These are phyloP conservation scores for Ophiostoma tasmaniense DNA, from an alignment of 2,329 filamentous ascomycete species.

Conservation along the genomic window DNA sequence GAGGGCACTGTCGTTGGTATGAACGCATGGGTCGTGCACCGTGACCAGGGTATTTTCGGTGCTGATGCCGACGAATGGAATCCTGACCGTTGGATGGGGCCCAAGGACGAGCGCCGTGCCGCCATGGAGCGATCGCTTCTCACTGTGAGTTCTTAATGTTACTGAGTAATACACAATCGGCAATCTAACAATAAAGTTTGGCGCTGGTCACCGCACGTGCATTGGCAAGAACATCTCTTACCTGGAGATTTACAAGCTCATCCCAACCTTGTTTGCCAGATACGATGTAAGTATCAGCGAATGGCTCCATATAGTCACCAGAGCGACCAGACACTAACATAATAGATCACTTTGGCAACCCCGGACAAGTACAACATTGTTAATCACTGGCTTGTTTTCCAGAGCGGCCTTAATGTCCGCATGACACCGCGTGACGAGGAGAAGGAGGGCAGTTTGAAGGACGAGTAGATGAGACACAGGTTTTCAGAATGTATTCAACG, in stretches of 20 bases:
- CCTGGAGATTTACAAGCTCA: slow-evolving; percentile 31
- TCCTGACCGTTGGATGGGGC: slow-evolving; percentile 41
- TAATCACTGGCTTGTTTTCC: neutral
- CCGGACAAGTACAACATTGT: neutral
- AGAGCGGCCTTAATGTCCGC: neutral
- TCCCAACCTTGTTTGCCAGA: slow-evolving; percentile 31
- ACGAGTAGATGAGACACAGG: neutral
- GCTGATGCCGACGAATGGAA: slow-evolving; percentile 36
- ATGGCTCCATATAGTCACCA: too few species aligned
- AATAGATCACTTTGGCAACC: neutral
- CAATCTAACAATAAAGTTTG: slow-evolving; percentile 27
- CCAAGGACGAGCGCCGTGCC: slow-evolving; percentile 26
- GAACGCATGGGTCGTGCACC: slow-evolving; percentile 32
- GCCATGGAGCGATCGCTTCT: slow-evolving; percentile 26
- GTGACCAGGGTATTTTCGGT: slow-evolving; percentile 36
- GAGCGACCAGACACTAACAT: neutral
- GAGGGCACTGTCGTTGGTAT: slow-evolving; percentile 34
- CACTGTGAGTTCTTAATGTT: too few species aligned
- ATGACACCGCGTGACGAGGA: neutral
- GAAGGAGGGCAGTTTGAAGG: neutral
- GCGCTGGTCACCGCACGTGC: slow-evolving; percentile 33
- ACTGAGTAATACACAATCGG: too few species aligned
- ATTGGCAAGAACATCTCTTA: slow-evolving; percentile 30
- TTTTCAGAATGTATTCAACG: neutral
- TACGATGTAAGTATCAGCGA: slow-evolving; percentile 25